Evolutionary conservation across 495 filamentous ascomycete species (phyloP).

Genomic region (Bathelium albidoporum): DNA sequence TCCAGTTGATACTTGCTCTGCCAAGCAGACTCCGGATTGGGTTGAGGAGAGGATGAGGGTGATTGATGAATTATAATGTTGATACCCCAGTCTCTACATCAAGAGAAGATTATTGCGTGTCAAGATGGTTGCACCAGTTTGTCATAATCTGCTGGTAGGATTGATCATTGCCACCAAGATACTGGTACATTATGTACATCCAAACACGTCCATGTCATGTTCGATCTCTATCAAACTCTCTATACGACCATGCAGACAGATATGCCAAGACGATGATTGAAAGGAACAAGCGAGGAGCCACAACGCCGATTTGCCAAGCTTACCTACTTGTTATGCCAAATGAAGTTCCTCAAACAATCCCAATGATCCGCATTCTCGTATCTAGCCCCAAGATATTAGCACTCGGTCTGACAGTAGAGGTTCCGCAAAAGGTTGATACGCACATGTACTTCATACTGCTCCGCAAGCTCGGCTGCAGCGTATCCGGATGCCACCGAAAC

Average conservation of each 20-base stretch:
- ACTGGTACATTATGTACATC: neutral
- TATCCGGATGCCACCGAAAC: conserved; percentile 84
- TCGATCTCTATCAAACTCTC: too few species aligned
- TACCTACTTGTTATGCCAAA: conserved; percentile 73
- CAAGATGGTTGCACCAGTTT: neutral
- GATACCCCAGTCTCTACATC: neutral
- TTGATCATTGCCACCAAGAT: neutral
- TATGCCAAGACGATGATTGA: neutral
- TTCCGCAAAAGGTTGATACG: conserved; percentile 18
- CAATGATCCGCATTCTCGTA: conserved; percentile 69
- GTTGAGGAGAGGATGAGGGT: neutral
- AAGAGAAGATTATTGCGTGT: neutral
- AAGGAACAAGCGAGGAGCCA: neutral
- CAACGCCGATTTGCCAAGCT: neutral
- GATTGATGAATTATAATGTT: neutral
- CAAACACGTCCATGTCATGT: neutral
- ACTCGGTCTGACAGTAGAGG: neutral
- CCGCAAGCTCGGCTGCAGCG: conserved; percentile 76
- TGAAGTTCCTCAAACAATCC: conserved; percentile 67
- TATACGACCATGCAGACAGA: neutral
- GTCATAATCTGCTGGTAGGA: neutral
- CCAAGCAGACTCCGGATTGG: neutral
- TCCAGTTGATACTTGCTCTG: neutral
- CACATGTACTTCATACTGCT: conserved; percentile 99
- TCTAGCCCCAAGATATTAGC: conserved; percentile 28